These are phyloP conservation scores for Backusella tarrabulga DNA, from an alignment of 192 early-diverging fungal species.

Conservation along the genomic window DNA sequence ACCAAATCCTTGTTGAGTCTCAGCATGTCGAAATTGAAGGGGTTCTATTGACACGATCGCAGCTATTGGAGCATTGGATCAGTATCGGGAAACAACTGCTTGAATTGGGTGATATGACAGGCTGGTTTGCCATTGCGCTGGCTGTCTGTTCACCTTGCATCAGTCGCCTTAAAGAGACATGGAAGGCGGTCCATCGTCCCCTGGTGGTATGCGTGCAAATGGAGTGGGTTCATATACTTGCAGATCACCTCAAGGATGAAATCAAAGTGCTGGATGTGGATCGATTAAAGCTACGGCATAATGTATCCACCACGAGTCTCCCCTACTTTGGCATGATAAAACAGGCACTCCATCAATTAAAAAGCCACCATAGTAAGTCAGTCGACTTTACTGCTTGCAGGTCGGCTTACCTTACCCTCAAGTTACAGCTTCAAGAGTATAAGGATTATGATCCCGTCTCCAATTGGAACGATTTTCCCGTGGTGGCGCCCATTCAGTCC, in stretches of 20 bases:
- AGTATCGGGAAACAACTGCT: conserved; percentile 54
- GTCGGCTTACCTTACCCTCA: conserved; percentile 36
- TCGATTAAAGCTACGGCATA: not conserved
- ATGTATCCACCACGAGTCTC: conserved; percentile 25
- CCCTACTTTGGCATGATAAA: conserved; percentile 67
- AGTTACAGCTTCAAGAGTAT: conserved; percentile 1
- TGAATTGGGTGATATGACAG: conserved; percentile 57
- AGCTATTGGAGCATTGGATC: conserved; percentile 71
- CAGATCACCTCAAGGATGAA: conserved; percentile 38
- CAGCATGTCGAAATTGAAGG: conserved; percentile 23
- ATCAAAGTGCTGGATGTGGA: conserved; percentile 3
- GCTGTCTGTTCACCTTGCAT: conserved; percentile 64
- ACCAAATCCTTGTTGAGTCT: conserved; percentile 61
- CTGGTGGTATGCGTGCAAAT: conserved; percentile 46
- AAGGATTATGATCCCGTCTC: not conserved
- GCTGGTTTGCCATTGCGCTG: conserved; percentile 65
- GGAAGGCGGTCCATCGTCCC: conserved; percentile 55
- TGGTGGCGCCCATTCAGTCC: conserved; percentile 24
- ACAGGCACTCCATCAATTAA: conserved; percentile 43
- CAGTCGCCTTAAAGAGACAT: conserved; percentile 66
- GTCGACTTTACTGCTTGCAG: conserved; percentile 41
- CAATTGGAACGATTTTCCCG: not conserved
- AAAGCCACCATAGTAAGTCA: conserved; percentile 23
- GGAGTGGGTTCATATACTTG: conserved; percentile 60
- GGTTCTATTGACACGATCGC: conserved; percentile 34